These are phyloP conservation scores for Astrocystis sublimbata DNA, from an alignment of 495 filamentous ascomycete genomes.

Conservation along the genomic window DNA sequence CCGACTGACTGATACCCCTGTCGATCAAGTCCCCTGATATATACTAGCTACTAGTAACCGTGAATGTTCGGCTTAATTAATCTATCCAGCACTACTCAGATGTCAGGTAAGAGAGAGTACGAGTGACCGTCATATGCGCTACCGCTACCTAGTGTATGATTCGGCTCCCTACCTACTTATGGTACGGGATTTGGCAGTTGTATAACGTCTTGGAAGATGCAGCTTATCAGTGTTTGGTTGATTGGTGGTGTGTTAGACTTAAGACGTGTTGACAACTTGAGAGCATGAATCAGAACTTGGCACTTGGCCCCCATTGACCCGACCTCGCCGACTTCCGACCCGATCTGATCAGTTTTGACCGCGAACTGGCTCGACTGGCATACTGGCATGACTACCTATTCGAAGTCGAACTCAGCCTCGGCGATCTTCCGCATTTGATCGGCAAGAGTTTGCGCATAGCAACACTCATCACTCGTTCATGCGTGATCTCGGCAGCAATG, in stretches of 20 bases:
- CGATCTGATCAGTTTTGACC: neutral
- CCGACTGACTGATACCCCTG: slow-evolving; percentile 13
- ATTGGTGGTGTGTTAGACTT: too few species aligned
- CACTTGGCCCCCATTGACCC: too few species aligned
- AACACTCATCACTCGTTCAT: neutral
- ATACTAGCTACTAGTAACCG: neutral
- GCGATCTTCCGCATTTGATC: slow-evolving; percentile 13
- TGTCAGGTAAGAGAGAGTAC: neutral
- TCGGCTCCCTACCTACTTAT: too few species aligned
- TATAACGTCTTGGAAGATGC: too few species aligned
- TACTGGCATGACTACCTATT: too few species aligned
- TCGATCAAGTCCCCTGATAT: slow-evolving; percentile 14
- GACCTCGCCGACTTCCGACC: too few species aligned
- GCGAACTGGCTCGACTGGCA: neutral
- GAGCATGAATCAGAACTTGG: neutral
- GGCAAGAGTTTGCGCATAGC: neutral
- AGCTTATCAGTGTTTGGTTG: too few species aligned
- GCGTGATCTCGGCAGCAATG: too few species aligned
- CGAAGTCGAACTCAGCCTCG: neutral
- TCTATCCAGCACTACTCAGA: neutral
- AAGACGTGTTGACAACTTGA: too few species aligned
- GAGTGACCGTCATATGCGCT: too few species aligned
- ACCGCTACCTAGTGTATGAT: too few species aligned
- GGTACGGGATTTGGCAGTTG: too few species aligned
- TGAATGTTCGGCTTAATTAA: slow-evolving; percentile 11